Percentiles rank a stretch among this genome's conserved stretches.
These are phyloP conservation scores for Przewalskia tangutica DNA, from an alignment of 257 asterid genomes.

Conservation along the genomic window DNA sequence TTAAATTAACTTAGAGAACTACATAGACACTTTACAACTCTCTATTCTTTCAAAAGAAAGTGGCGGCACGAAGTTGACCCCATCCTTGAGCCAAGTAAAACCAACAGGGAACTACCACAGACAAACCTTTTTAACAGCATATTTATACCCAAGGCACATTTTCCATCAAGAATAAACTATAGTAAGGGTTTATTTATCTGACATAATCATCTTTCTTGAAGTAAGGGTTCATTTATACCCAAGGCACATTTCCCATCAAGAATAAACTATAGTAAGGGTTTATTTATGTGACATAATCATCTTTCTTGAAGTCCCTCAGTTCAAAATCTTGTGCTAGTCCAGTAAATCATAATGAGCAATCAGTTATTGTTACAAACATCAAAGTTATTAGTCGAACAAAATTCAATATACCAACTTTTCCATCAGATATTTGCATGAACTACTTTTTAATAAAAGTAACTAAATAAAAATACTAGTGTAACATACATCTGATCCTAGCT, in stretches of 20 bases:
- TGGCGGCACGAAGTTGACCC: neutral
- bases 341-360: neutral
- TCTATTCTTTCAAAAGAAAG: neutral
- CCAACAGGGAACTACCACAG: neutral
- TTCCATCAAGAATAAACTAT: neutral
- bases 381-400: neutral
- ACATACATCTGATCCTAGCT: neutral
- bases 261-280: neutral
- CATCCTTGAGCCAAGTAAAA: too few relatives aligned
- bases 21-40: neutral
- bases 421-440: neutral
- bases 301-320: neutral
- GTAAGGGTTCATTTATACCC: neutral
- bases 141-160: neutral
- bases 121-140: neutral
- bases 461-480: neutral
- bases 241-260: neutral
- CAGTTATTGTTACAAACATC: neutral
- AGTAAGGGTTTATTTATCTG: neutral
- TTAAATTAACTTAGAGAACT: neutral
- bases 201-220: neutral
- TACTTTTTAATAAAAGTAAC: neutral
- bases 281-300: neutral
- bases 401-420: neutral
- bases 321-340: neutral